Percentiles rank a stretch among this genome's conserved stretches.
Evolutionary conservation across 2,329 filamentous ascomycete species (phyloP).

Genomic region (Aspergillus jensenii): DNA sequence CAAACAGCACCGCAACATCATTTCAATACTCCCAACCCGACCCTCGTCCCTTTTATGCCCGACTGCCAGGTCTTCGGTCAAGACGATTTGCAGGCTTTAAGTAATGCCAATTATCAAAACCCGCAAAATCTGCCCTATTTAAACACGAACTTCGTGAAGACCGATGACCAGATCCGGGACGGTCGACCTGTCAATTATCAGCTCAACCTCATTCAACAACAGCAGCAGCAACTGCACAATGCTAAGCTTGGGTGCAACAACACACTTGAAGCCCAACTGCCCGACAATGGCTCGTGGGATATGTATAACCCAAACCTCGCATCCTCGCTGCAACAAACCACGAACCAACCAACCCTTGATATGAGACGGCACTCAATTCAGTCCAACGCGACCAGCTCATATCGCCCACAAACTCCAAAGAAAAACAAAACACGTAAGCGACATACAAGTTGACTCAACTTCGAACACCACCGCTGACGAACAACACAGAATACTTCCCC

Average conservation of each 20-base stretch:
- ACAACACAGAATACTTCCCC: constrained; percentile 58
- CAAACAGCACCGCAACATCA: constrained; percentile 54
- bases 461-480: constrained; percentile 21
- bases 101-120: constrained; percentile 38
- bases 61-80: constrained; percentile 30
- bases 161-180: constrained; percentile 16
- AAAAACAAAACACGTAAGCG: constrained; percentile 61
- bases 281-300: constrained; percentile 28
- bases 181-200: constrained; percentile 23
- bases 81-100: constrained; percentile 32
- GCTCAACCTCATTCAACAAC: constrained; percentile 32
- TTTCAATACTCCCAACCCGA: constrained; percentile 32
- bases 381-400: constrained; percentile 36
- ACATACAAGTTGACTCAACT: not conserved
- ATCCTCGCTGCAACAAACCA: constrained; percentile 23
- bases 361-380: constrained; percentile 40
- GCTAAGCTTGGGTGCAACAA: constrained; percentile 19
- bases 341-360: constrained; percentile 22
- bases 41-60: constrained; percentile 24
- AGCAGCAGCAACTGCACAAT: constrained; percentile 28
- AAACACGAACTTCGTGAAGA: constrained; percentile 18
- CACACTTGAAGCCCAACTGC: constrained; percentile 21
- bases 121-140: constrained; percentile 24
- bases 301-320: constrained; percentile 23
- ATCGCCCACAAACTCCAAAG: constrained; percentile 63